phyloP scores from a whole-genome alignment of 305 asterid genomes.

The Fraxinus angustifolia region DNA sequence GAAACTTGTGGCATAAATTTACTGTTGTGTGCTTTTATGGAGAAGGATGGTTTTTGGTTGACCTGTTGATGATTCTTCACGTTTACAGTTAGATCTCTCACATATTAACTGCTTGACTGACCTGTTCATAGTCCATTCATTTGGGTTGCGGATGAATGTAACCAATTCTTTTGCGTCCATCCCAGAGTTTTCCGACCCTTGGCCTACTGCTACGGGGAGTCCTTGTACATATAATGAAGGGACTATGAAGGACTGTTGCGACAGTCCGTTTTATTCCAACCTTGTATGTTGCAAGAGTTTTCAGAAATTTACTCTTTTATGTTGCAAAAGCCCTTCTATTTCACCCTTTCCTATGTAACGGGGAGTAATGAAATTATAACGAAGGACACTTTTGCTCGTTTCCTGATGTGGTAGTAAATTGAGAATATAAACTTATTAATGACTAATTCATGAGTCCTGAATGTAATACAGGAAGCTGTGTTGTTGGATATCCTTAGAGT shows the following conservation, averaged over 20 bases:
- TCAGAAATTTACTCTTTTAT: not conserved
- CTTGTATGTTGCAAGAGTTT: not conserved
- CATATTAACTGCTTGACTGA: not conserved
- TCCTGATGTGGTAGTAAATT: not conserved
- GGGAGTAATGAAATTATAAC: not conserved
- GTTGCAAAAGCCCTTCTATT: not conserved
- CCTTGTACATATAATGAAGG: not conserved
- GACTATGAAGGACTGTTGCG: not conserved
- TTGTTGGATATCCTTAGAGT: slow-evolving; percentile 83
- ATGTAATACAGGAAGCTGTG: slow-evolving; percentile 63
- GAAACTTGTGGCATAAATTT: not conserved
- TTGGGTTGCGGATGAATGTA: not conserved
- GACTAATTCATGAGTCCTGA: not conserved
- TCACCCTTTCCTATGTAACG: not conserved
- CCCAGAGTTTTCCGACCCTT: not conserved
- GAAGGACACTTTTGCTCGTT: not conserved
- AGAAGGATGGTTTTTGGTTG: not conserved
- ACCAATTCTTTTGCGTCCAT: not conserved
- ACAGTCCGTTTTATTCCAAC: not conserved
- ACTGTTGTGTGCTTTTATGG: not conserved
- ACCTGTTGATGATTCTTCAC: not conserved
- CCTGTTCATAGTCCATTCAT: not conserved
- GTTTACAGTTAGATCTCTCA: not conserved
- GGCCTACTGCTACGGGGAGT: not conserved
- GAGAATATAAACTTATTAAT: not conserved